Evolutionary conservation across 1,139 yeast species (phyloP).

Genomic region (Blastobotrys capitulatus): DNA sequence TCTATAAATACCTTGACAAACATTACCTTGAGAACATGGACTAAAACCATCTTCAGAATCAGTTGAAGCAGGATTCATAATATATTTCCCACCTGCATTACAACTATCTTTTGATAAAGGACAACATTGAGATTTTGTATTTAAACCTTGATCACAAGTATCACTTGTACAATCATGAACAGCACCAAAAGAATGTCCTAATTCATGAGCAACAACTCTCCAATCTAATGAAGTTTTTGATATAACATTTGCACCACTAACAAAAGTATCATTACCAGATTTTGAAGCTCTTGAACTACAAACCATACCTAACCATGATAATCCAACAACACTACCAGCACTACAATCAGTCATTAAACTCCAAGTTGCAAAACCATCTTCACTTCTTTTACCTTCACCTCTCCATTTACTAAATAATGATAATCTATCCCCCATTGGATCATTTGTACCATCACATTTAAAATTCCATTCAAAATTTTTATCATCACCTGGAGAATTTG

Average conservation of each 20-base stretch:
- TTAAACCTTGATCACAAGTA: slow-evolving; percentile 31
- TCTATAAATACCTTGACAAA: slow-evolving; percentile 32
- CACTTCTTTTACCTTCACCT: slow-evolving; percentile 20
- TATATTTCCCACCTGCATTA: slow-evolving; percentile 32
- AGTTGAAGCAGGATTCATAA: slow-evolving; percentile 37
- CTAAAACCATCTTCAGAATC: slow-evolving; percentile 31
- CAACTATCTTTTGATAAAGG: slow-evolving; percentile 31
- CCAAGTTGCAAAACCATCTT: slow-evolving; percentile 37
- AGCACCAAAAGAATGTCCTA: slow-evolving; percentile 41
- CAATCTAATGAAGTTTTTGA: slow-evolving; percentile 34
- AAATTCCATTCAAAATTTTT: slow-evolving; percentile 30
- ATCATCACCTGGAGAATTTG: slow-evolving; percentile 19
- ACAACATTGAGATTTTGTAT: slow-evolving; percentile 33
- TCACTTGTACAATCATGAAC: slow-evolving; percentile 37
- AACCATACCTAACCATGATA: slow-evolving; percentile 38
- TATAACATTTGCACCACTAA: slow-evolving; percentile 36
- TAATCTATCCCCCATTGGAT: slow-evolving; percentile 31
- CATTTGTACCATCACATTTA: slow-evolving; percentile 23
- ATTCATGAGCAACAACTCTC: slow-evolving; percentile 38
- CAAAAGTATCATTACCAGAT: slow-evolving; percentile 22
- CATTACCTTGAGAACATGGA: slow-evolving; percentile 35
- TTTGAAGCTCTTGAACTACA: slow-evolving; percentile 26
- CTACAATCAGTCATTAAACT: slow-evolving; percentile 34
- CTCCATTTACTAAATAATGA: slow-evolving; percentile 34
- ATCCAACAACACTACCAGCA: slow-evolving; percentile 35